phyloP scores from a whole-genome alignment of 1,284 basidiomycete species.

The Ceratobasidium sp. region DNA sequence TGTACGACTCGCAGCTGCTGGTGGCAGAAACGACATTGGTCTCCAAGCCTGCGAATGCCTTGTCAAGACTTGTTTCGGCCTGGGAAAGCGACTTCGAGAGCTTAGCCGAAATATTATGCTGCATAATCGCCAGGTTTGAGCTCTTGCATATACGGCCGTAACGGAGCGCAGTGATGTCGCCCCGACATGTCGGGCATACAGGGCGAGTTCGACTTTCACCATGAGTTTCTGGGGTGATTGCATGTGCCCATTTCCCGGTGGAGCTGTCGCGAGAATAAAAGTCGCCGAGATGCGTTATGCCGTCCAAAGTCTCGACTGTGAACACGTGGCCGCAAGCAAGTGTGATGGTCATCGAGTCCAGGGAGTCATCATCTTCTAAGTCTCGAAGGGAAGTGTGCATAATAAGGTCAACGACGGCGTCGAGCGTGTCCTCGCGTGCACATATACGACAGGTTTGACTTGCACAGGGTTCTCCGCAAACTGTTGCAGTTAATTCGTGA shows the following conservation, averaged over 20 bases:
- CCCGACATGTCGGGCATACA: slow-evolving; percentile 67
- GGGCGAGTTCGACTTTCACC: slow-evolving; percentile 55
- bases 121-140: slow-evolving; percentile 69
- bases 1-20: background rate
- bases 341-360: slow-evolving; percentile 66
- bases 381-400: slow-evolving; percentile 65
- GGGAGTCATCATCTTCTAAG: slow-evolving; percentile 53
- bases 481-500: slow-evolving; percentile 53
- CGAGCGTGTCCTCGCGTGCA: slow-evolving; percentile 57
- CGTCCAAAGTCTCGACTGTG: slow-evolving; percentile 77
- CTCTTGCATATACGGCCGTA: slow-evolving; percentile 72
- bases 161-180: slow-evolving; percentile 63
- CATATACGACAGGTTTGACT: slow-evolving; percentile 68
- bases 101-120: slow-evolving; percentile 65
- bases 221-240: slow-evolving; percentile 26
- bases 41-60: background rate
- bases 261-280: slow-evolving; percentile 60
- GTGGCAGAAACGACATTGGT: background rate
- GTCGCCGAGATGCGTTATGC: slow-evolving; percentile 62
- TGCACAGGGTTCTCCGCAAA: slow-evolving; percentile 74
- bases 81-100: slow-evolving; percentile 3
- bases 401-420: slow-evolving; percentile 68
- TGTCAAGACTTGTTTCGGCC: background rate
- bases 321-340: slow-evolving; percentile 73
- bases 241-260: slow-evolving; percentile 57